phyloP scores from a whole-genome alignment of 805 yeast species.

The Wickerhamomyces bisporus region DNA sequence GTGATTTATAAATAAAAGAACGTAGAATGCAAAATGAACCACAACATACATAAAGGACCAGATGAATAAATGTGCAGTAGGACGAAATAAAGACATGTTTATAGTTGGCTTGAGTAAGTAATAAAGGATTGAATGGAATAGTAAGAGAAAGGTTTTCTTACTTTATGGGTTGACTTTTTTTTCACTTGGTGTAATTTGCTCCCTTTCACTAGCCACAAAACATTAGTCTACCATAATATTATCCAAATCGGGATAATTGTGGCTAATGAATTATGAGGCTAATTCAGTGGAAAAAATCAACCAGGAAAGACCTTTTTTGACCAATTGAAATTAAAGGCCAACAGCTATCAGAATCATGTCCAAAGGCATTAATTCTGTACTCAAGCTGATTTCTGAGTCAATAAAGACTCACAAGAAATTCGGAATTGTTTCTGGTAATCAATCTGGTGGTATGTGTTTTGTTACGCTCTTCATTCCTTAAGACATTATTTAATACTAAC shows the following conservation, averaged over 20 bases:
- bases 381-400: constrained; percentile 1
- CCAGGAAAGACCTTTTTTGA: background rate
- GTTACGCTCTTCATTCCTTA: background rate
- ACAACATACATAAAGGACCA: constrained; percentile 38
- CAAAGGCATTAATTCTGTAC: constrained; percentile 3
- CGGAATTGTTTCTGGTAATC: constrained; percentile 68
- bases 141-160: too few relatives aligned
- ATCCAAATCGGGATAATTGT: background rate
- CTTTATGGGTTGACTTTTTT: too few relatives aligned
- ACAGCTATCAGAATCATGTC: background rate
- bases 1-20: background rate
- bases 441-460: constrained; percentile 50
- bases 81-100: constrained; percentile 18
- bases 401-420: constrained; percentile 3
- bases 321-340: too few relatives aligned
- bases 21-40: background rate
- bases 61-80: constrained; percentile 39
- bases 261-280: background rate
- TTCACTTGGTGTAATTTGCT: too few relatives aligned
- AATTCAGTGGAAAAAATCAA: background rate
- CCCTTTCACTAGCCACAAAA: too few relatives aligned
- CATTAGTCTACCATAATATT: too few relatives aligned
- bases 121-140: too few relatives aligned
- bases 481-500: background rate
- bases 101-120: too few relatives aligned